Evolutionary conservation across 2,329 filamentous ascomycete species (phyloP), one percentile per base, ranked within the genome.

Genomic region (Pseudophaeomoniella oleicola): DNA sequence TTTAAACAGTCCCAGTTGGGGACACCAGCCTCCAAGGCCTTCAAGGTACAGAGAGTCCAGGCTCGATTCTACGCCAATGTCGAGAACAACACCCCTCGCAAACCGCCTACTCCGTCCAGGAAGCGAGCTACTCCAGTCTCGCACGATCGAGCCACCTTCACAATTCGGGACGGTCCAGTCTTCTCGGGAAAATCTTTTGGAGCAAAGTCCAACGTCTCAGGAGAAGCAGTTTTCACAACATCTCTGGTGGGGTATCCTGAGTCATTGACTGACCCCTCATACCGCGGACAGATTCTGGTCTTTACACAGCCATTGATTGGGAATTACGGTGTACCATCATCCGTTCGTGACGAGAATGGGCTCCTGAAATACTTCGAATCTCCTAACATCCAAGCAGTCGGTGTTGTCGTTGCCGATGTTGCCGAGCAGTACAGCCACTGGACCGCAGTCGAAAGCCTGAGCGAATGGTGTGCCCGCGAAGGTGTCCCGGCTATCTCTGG

Each of bases 351-450:
- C 60, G 67, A 87, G 60, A 83, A 77, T 60, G 90, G 90, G 50
- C 75, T 98, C 41, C 71, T 96, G 57, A 90, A 90, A 66, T 93
- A 96, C 70, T 98, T 98, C 53, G 90, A 98, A 65, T 94, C 86
- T 17, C 90, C 90, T 37, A 85, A 96, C 63, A 87, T 98, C 47
- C 90, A 98, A 68, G 92, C 88, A 41, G 83, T 83, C 43, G 90
- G 87, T 60, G 81, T 98, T 36, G 88, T 98, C 33, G 90, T 98
- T 37, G 85, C 88, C 50, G 90, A 98, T 56, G 86, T 88, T 44
- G 88, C 90, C 32, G 71, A 84, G 57, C 75, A 87, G 57, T 94
- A 96, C 72, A 94, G 86, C 62, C 90, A 98, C 58, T 98, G 90
- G 90, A 96, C 90, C 43, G 90, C 90, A 22, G 88, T 98, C 9